phyloP scores from a whole-genome alignment of 1,284 basidiomycete genomes.

The Marasmius sp. region DNA sequence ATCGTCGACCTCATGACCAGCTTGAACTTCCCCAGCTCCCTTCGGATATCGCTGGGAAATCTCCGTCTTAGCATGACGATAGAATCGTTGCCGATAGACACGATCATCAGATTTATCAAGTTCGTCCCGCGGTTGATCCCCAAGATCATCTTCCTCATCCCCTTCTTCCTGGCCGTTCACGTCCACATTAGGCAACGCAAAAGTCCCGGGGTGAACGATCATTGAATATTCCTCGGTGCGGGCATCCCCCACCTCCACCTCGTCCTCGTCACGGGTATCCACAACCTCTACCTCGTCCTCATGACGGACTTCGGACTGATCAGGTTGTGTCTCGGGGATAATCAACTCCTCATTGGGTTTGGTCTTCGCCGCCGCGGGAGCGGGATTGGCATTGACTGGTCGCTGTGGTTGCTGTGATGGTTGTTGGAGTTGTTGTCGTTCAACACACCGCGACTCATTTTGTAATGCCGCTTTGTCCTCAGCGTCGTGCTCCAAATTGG shows the following conservation, averaged over 20 bases:
- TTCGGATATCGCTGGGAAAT: not conserved
- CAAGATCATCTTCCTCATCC: not conserved
- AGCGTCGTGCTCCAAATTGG: not conserved
- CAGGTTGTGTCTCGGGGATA: not conserved
- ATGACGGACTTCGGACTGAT: not conserved
- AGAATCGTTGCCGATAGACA: not conserved
- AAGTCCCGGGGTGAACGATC: constrained; percentile 1
- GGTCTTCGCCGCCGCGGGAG: not conserved
- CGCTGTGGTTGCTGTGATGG: not conserved
- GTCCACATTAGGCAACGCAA: not conserved
- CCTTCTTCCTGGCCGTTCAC: not conserved
- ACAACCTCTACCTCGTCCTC: not conserved
- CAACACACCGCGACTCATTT: too few relatives aligned
- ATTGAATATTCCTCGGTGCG: not conserved
- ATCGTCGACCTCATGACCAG: not conserved
- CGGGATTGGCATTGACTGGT: not conserved
- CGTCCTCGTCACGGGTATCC: not conserved
- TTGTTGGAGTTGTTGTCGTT: not conserved
- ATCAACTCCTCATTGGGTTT: not conserved
- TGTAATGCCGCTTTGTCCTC: not conserved
- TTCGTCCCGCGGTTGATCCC: not conserved
- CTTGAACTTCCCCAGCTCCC: not conserved
- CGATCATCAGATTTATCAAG: not conserved
- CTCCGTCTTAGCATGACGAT: not conserved
- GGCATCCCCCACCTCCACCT: not conserved